Evolutionary conservation across 2,329 filamentous ascomycete genomes (phyloP), one percentile per base, ranked within the genome.

Genomic region (Paecilomyces dactylethromorphus): DNA sequence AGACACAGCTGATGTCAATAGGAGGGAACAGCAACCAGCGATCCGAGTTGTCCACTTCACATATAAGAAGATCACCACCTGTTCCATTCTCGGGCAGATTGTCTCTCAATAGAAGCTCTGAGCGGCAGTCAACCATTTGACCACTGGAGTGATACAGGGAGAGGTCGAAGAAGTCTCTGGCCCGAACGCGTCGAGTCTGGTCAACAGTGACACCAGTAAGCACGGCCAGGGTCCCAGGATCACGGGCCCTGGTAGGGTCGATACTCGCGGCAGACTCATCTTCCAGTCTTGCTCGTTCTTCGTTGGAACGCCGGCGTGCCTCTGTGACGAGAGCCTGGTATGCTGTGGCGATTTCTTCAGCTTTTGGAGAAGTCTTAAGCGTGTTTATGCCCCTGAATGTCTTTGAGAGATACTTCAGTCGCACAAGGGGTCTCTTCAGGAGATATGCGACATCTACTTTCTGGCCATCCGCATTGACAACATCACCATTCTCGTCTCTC

Each of bases 381-480:
- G 72, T 69, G 58, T 75, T 76, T 59, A 80, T 77, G 0, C 75
- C 88, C 78, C 89, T 91, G 67, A 96, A 85, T 39, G 91, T 88
- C 73, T 92, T 96, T 51, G 87, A 81, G 61, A 99, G 84, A 73
- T 92, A 90, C 73, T 96, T 97, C 61, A 97, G 79, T 53, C 94
- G 85, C 22, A 96, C 87, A 50, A 99, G 77, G 0, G 94, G 94
- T 57, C 93, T 82, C 76, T 96, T 97, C 56, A 99, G 80, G 53
- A 99, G 81, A 74, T 94, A 95, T 7, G 92, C 92, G 54, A 99
- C 94, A 71, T 97, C 94, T 8, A 97, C 92, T 56, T 91, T 86
- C 72, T 97, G 91, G 12, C 93, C 94, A 62, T 93, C 83, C 33
- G 85, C 84, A 64, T 92, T 86, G 55, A 86, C 76, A 15, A 87